These are phyloP conservation scores for Aspergillus neoniger DNA, from an alignment of 2,329 filamentous ascomycete genomes.

Conservation along the genomic window DNA sequence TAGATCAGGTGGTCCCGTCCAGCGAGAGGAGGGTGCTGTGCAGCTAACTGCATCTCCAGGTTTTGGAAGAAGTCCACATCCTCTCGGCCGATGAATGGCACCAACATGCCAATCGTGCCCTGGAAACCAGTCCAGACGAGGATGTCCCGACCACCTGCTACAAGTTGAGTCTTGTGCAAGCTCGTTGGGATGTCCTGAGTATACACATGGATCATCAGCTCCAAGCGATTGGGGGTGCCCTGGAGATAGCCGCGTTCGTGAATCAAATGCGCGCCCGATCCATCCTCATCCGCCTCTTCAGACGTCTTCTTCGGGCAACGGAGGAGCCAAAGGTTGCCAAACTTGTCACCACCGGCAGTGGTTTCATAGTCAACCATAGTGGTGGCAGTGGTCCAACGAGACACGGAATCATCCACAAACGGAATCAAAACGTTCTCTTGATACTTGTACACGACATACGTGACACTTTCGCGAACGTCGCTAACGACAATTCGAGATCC, in stretches of 20 bases:
- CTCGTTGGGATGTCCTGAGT: slow-evolving; percentile 89
- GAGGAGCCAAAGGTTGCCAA: slow-evolving; percentile 92
- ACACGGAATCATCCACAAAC: slow-evolving; percentile 86
- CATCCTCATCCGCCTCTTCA: slow-evolving; percentile 88
- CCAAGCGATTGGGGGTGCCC: slow-evolving; percentile 80
- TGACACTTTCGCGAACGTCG: slow-evolving; percentile 89
- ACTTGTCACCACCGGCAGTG: slow-evolving; percentile 91
- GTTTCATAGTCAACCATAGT: slow-evolving; percentile 98
- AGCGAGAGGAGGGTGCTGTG: slow-evolving; percentile 82
- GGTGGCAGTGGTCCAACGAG: slow-evolving; percentile 86
- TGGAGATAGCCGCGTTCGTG: slow-evolving; percentile 89
- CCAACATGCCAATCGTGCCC: slow-evolving; percentile 88
- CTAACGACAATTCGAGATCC: slow-evolving; percentile 89
- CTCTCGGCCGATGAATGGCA: slow-evolving; percentile 88
- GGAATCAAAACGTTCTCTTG: slow-evolving; percentile 89
- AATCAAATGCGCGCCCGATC: slow-evolving; percentile 83
- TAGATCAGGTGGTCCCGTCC: slow-evolving; percentile 96
- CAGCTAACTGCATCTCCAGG: slow-evolving; percentile 82
- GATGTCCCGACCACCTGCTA: slow-evolving; percentile 88
- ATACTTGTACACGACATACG: slow-evolving; percentile 90
- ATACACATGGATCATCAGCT: slow-evolving; percentile 85
- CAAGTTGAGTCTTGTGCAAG: slow-evolving; percentile 83
- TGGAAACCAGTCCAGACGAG: slow-evolving; percentile 93
- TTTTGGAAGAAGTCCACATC: slow-evolving; percentile 98
- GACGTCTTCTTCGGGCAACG: slow-evolving; percentile 84